Evolutionary conservation across 2,329 filamentous ascomycete species (phyloP), one percentile per base, ranked within the genome.

Genomic region (Cladophialophora carrionii): DNA sequence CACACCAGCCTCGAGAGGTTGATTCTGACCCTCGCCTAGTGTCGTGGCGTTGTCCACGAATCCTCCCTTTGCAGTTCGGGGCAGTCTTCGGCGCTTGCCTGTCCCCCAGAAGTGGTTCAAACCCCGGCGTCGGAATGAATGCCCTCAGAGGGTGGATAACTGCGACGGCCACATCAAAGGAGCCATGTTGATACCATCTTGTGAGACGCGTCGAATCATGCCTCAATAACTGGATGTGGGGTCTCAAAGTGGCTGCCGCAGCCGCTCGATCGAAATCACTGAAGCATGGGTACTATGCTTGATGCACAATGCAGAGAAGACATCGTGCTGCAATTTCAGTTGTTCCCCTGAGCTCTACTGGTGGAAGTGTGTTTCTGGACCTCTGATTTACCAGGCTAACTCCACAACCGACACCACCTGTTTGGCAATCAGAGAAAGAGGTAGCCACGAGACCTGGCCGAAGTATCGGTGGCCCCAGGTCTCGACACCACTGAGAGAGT

Each of bases 11-110:
- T 53, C 57, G 20, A 60, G 48, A 60, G 57, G 57, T 53, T 52
- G 57, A 60, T 41, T 60, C 48, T 60, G 57, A 60, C 57, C 57
- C 57, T 60, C 31, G 46, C 37, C 48, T 22, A 37, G 8, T 43
- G 48, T n/a, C n/a, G 57, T 53, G 48, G 48, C 17, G 48, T 41
- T 46, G 29, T 32, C 12, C 20, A 22, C 32, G 24, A 9, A 34
- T 26, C 31, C 5, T 60, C 31, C 29, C n/a, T n/a, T 41, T 20
- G 41, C 29, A 49, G 9, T 43, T 20, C 26, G 31, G 26, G 26
- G 8, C 9, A 20, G 43, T 49, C 26, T 32, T 20, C 10, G 17
- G 17, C 56, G 8, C 14, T 14, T 49, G 41, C 22, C 26, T 49
- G 41, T 20, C 41, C n/a, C 12, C 12, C 20, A 24, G 12, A n/a